Evolutionary conservation across 768 basidiomycete genomes (phyloP), one percentile per base, ranked within the genome.

Genomic region (Amanita exitialis): DNA sequence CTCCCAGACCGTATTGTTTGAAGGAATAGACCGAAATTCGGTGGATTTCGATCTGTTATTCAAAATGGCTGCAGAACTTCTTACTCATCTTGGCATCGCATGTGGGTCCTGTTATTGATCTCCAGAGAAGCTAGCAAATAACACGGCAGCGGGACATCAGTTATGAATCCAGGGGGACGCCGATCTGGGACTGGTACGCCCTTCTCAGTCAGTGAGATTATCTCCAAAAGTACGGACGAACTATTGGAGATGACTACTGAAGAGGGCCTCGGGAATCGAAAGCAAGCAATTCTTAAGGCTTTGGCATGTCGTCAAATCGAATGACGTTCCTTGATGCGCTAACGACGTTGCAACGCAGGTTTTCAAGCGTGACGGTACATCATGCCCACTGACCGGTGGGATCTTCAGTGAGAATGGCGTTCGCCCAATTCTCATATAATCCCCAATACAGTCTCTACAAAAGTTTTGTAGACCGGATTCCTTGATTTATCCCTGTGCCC

Each of bases 1-100:
- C 37, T 46, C 56, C 39, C 35, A 53, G 45, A 54, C 51, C 10
- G 30, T 46, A n/a, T 51, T 61, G n/a, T 60, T 56, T 30, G 57
- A 58, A n/a, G 53, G 55, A 23, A 18, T 60, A 27, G 53, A 52
- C 20, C 10, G 30, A 32, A n/a, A 39, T 20, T 20, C 46, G 4
- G 42, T 54, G 18, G 36, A 52, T 52, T 52, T 45, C 27, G 51
- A 43, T 38, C 51, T 42, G 32, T 21, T 52, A 3, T 44, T 45
- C 18, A 20, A 46, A 39, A 48, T 47, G 54, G 53, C 51, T 27
- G 8, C 44, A n/a, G 51, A 52, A 41, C 41, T 53, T 52, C 48
- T 53, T 46, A 44, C 38, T 41, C 45, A 53, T 43, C 53, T 55
- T 54, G 49, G 23, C 5, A 37, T 53, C 38, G 52, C 52, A 27